Evolutionary conservation across 352 stramenopile genomes (phyloP).

Genomic region (Phytophthora aleatoria): DNA sequence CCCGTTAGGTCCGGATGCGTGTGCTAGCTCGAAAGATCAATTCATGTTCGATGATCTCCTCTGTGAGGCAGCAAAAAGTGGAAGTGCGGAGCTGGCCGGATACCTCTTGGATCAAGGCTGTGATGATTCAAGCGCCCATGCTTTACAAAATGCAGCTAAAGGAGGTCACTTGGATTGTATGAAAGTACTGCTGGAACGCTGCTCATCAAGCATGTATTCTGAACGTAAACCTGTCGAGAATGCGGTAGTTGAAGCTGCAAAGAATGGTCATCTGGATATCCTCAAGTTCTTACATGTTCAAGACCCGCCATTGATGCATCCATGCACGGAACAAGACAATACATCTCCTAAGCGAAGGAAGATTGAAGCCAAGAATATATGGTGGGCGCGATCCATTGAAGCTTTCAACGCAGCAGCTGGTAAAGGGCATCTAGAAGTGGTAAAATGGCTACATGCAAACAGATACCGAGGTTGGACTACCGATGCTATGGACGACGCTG

Average conservation of each 20-base stretch:
- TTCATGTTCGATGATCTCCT: constrained; percentile 1
- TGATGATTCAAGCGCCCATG: not conserved
- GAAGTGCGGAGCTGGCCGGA: not conserved
- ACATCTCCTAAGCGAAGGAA: not conserved
- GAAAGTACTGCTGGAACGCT: not conserved
- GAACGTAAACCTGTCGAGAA: not conserved
- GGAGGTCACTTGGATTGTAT: not conserved
- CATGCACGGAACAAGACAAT: not conserved
- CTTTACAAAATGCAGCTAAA: not conserved
- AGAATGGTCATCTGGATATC: not conserved
- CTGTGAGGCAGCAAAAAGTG: not conserved
- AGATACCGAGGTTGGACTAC: not conserved
- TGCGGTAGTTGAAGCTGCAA: constrained; percentile 1
- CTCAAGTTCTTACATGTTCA: not conserved
- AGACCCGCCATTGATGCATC: not conserved
- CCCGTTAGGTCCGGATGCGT: not conserved
- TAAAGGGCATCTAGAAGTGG: constrained; percentile 1
- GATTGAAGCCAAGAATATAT: not conserved
- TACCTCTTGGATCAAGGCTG: not conserved
- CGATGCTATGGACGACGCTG: not conserved
- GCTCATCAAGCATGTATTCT: not conserved
- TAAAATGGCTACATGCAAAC: not conserved
- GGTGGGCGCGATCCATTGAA: constrained; percentile 1
- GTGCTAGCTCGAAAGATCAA: not conserved
- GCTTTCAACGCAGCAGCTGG: not conserved